Conservation (phyloP, 2,329 filamentous ascomycete species). For the Venturia effusa region DNA sequence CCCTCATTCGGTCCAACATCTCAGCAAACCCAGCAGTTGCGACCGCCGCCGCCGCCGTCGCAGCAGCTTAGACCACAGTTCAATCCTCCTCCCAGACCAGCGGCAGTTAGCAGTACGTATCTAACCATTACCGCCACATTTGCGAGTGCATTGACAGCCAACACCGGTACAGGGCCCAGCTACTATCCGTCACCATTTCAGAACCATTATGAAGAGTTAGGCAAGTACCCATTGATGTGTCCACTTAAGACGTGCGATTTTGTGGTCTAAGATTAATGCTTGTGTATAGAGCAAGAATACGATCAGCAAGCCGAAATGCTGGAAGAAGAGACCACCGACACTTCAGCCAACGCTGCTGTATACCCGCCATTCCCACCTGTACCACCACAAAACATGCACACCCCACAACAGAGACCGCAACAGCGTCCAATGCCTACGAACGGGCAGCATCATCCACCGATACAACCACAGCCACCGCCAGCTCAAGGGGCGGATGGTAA, state of each 20-base stretch:
- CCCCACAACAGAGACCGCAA: conserved; percentile 25
- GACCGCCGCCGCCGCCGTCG: conserved; percentile 3
- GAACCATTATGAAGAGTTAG: conserved; percentile 89
- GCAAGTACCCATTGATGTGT: conserved; percentile 55
- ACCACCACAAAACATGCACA: conserved; percentile 10
- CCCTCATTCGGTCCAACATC: conserved; percentile 45
- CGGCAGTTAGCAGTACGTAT: not conserved
- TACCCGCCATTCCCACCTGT: conserved; percentile 31
- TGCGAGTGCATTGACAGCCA: not conserved
- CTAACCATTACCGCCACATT: conserved; percentile 7
- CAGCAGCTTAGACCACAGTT: conserved; percentile 10
- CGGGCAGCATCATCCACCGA: conserved; percentile 15
- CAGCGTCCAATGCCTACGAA: conserved; percentile 22
- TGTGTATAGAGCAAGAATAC: conserved; percentile 85
- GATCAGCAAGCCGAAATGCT: conserved; percentile 82
- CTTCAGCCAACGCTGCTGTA: conserved; percentile 50
- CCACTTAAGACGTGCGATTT: conserved; percentile 41
- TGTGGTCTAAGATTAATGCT: conserved; percentile 57
- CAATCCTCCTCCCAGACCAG: conserved; percentile 8
- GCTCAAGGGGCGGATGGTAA: conserved; percentile 11
- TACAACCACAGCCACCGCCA: conserved; percentile 12
- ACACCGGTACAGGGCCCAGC: not conserved
- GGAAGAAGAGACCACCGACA: conserved; percentile 60
- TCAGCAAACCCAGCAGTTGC: conserved; percentile 36
- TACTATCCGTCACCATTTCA: conserved; percentile 86